A percentile compares a stretch with the other conserved stretches of the same genome.
phyloP scores from a whole-genome alignment of 257 asterid species.

The Forsythia suspensa region DNA sequence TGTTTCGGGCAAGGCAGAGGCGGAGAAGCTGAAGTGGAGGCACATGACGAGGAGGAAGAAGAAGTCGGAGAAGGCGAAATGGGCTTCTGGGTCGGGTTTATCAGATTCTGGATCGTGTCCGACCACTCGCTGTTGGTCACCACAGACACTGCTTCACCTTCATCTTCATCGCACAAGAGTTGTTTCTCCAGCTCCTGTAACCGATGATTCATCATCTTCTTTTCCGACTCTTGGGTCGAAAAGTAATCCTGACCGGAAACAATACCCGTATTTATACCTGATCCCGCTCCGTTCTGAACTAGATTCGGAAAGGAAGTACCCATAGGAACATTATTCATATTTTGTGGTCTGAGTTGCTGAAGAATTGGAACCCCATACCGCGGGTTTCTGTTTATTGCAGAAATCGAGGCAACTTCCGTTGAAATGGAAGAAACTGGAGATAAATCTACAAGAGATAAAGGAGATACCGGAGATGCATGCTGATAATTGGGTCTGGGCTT shows the following conservation, averaged over 20 bases:
- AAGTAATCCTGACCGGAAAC: conserved; percentile 17
- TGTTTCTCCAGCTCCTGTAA: conserved; percentile 78
- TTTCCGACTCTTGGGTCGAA: conserved; percentile 38
- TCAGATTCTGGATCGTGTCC: conserved; percentile 60
- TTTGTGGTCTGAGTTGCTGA: conserved; percentile 48
- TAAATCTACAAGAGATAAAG: conserved; percentile 58
- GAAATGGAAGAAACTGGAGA: conserved; percentile 37
- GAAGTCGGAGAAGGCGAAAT: conserved; percentile 71
- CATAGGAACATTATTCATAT: conserved; percentile 16
- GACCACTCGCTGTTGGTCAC: conserved; percentile 78
- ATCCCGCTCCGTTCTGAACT: conserved; percentile 23
- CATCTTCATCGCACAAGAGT: conserved; percentile 67
- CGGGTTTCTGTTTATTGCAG: conserved; percentile 31
- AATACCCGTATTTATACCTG: conserved; percentile 4
- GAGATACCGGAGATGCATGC: conserved; percentile 53
- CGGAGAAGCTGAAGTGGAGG: conserved; percentile 66
- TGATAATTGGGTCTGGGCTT: conserved; percentile 55
- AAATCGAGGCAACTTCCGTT: conserved; percentile 39
- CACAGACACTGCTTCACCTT: conserved; percentile 46
- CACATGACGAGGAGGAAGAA: conserved; percentile 71
- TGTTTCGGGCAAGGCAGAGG: conserved; percentile 55
- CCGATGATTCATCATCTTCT: conserved; percentile 51
- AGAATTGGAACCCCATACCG: conserved; percentile 50
- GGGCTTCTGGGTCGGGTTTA: conserved; percentile 36
- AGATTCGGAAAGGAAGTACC: conserved; percentile 38